phyloP scores from a whole-genome alignment of 2,329 filamentous ascomycete genomes.

The Aspergillus japonicus region DNA sequence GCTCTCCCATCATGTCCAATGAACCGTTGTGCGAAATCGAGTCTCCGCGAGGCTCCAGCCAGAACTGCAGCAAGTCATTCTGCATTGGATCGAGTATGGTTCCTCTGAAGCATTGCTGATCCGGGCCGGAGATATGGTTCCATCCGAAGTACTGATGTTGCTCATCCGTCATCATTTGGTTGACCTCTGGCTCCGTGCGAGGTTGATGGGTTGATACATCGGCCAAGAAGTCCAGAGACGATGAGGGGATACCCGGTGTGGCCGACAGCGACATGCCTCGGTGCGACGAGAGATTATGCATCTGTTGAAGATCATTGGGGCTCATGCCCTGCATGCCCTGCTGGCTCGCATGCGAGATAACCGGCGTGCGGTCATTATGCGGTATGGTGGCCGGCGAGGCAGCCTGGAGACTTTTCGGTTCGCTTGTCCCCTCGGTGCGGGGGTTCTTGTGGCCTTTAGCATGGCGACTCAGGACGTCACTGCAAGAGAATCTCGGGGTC shows the following conservation, averaged over 20 bases:
- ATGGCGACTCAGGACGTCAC: conserved; percentile 53
- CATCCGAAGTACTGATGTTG: conserved; percentile 34
- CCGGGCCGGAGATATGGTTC: conserved; percentile 27
- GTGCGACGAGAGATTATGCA: conserved; percentile 20
- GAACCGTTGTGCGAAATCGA: conserved; percentile 29
- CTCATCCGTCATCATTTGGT: conserved; percentile 29
- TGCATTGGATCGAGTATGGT: conserved; percentile 27
- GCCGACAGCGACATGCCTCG: conserved; percentile 30
- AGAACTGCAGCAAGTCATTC: conserved; percentile 37
- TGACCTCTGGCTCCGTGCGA: conserved; percentile 29
- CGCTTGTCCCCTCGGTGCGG: conserved; percentile 10
- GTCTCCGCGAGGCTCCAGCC: conserved; percentile 37
- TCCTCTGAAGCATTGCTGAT: conserved; percentile 23
- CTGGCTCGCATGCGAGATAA: conserved; percentile 16
- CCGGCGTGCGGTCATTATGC: conserved; percentile 27
- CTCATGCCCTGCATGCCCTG: conserved; percentile 17
- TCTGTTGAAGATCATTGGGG: conserved; percentile 17
- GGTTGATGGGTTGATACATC: conserved; percentile 36
- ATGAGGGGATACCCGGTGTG: conserved; percentile 31
- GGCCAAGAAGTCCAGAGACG: conserved; percentile 43
- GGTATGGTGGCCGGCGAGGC: conserved; percentile 25
- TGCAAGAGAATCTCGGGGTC: conserved; percentile 20
- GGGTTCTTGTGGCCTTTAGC: conserved; percentile 50
- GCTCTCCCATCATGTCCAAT: conserved; percentile 28
- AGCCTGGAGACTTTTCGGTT: conserved; percentile 34